Evolutionary conservation across 2,329 filamentous ascomycete genomes (phyloP), one percentile per base, ranked within the genome.

Genomic region (Cadophora malorum): DNA sequence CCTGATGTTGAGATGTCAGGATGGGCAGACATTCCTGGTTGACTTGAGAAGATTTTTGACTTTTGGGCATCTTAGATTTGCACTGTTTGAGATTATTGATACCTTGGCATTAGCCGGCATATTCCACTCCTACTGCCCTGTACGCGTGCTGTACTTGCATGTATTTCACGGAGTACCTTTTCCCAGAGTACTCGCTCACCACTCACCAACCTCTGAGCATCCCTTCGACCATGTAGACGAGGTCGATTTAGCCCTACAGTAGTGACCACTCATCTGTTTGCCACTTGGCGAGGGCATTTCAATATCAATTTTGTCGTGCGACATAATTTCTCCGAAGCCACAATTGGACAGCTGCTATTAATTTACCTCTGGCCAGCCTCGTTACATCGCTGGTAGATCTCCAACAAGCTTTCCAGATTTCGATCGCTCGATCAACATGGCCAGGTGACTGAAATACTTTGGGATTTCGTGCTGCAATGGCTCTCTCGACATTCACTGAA

Each of bases 331-430:
- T 47, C 41, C 23, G 38, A 61, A 38, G 16, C n/a, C 12, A 38
- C 23, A 12, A 41, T 45, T 45, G 56, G 23, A n/a, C 6, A 31
- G 4, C 45, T 47, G 21, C 23, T 21, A 50, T 49, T 23, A 61
- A 49, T 61, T 25, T 61, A 61, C 58, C 58, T 47, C 58, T 33
- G 38, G 58, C 58, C 41, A 33, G 38, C 38, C 58, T 47, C 41
- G 25, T 61, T 61, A 21, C 58, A 61, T 31, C 28, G 35, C 41
- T 52, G 60, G 25, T 47, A 23, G 47, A 25, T 47, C 28, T n/a
- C 14, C 19, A n/a, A 52, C 47, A 53, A 47, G 21, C 38, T 61
- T 61, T 60, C 21, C 16, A 21, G 21, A 47, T 19, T 45, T 38
- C 55, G 33, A 23, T 41, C 55, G 33, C 21, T 59, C 33, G 31